phyloP scores from a whole-genome alignment of 441 rosid species.

The Populus tomentosa region DNA sequence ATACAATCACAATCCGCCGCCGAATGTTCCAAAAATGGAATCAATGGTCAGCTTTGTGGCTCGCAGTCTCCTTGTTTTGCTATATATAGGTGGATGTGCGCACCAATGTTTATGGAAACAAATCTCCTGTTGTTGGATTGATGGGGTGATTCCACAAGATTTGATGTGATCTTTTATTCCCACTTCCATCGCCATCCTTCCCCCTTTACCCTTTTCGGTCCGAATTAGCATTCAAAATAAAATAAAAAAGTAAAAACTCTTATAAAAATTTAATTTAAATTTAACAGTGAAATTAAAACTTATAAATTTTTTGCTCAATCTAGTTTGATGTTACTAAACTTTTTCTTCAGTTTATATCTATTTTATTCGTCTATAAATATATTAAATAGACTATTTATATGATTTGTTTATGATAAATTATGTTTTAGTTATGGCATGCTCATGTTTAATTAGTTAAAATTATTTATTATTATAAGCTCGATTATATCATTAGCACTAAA shows the following conservation, averaged over 20 bases:
- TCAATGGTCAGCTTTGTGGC: background rate
- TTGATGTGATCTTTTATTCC: background rate
- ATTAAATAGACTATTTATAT: too few relatives aligned
- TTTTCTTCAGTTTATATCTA: too few relatives aligned
- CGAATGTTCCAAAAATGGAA: slow-evolving; percentile 28
- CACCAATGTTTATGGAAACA: background rate
- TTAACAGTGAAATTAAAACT: too few relatives aligned
- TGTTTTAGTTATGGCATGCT: fast-evolving
- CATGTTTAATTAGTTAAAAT: fast-evolving
- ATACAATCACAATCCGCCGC: slow-evolving; percentile 3
- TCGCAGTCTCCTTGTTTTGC: background rate
- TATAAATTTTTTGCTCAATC: too few relatives aligned
- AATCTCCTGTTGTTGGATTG: background rate
- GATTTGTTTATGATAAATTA: fast-evolving
- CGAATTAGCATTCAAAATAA: too few relatives aligned
- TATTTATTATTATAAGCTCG: fast-evolving
- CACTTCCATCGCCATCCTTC: too few relatives aligned
- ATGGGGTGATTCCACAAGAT: background rate
- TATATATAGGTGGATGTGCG: slow-evolving; percentile 1
- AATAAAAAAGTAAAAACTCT: too few relatives aligned
- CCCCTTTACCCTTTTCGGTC: background rate
- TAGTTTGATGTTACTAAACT: too few relatives aligned
- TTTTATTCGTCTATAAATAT: too few relatives aligned
- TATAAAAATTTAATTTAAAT: too few relatives aligned
- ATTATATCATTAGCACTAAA: too few relatives aligned